phyloP scores from a whole-genome alignment of 202 grass and related monocot species.

The Hordeum pubiflorum region DNA sequence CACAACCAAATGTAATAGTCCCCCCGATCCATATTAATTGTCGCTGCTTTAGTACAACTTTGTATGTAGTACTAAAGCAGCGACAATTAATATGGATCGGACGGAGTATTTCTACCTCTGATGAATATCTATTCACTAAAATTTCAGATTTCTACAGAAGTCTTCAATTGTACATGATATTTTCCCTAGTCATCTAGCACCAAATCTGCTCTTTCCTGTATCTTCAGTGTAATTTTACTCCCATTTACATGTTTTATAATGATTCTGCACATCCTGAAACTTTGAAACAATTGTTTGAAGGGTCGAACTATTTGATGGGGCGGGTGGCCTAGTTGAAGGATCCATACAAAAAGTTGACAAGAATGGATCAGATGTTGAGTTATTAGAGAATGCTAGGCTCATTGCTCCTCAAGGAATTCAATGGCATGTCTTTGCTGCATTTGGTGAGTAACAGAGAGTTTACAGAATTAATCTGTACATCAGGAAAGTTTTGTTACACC shows the following conservation, averaged over 20 bases:
- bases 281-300: slow-evolving; percentile 28
- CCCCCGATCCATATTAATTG: too few species aligned
- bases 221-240: background rate
- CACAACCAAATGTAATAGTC: background rate
- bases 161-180: background rate
- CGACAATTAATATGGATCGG: too few species aligned
- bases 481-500: background rate
- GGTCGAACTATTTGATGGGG: slow-evolving; percentile 82
- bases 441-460: slow-evolving; percentile 46
- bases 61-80: too few species aligned
- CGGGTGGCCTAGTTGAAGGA: slow-evolving; percentile 67
- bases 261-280: background rate
- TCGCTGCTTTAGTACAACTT: too few species aligned
- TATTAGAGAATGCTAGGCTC: slow-evolving; percentile 49
- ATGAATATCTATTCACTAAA: background rate
- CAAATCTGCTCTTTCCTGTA: background rate
- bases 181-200: background rate
- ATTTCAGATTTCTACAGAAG: background rate
- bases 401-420: slow-evolving; percentile 63
- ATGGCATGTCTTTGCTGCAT: slow-evolving; percentile 85
- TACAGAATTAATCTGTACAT: background rate
- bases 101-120: background rate
- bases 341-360: slow-evolving; percentile 67
- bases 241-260: background rate
- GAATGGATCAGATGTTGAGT: slow-evolving; percentile 56